phyloP scores from a whole-genome alignment of 2,329 filamentous ascomycete genomes.

The Beauveria bassiana region DNA sequence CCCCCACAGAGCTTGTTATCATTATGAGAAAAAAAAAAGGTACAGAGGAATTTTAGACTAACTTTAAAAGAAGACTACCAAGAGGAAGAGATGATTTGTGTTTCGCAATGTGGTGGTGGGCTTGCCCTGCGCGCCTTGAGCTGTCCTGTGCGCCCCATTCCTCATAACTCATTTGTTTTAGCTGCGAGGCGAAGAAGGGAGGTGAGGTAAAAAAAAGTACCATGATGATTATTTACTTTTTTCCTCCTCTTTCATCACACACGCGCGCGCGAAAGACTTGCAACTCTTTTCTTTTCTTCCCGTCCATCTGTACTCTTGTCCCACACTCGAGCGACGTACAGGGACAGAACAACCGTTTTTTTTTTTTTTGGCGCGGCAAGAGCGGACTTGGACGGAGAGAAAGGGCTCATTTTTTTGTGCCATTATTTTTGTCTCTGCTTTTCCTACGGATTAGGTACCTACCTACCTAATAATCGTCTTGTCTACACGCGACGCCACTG shows the following conservation, averaged over 20 bases:
- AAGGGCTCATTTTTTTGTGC: not conserved
- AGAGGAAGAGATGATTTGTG: not conserved
- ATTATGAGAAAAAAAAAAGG: not conserved
- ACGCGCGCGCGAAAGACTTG: not conserved
- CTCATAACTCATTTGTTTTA: not conserved
- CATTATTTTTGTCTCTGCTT: not conserved
- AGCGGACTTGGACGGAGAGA: not conserved
- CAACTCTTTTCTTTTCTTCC: not conserved
- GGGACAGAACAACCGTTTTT: not conserved
- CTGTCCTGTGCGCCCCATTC: not conserved
- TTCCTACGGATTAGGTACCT: too few relatives aligned
- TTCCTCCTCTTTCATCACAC: constrained; percentile 2
- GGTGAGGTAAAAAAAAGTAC: not conserved
- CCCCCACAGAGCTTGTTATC: not conserved
- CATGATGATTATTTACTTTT: not conserved
- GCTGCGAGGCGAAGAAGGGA: not conserved
- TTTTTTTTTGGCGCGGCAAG: not conserved
- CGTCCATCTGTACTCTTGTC: not conserved
- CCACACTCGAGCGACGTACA: not conserved
- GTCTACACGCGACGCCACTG: not conserved
- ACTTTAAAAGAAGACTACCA: too few relatives aligned
- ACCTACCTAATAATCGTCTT: too few relatives aligned
- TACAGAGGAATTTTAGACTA: too few relatives aligned
- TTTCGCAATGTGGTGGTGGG: not conserved
- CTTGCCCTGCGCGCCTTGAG: not conserved